Evolutionary conservation across 2,329 filamentous ascomycete species (phyloP).

Genomic region (Magnaporthales sp.): DNA sequence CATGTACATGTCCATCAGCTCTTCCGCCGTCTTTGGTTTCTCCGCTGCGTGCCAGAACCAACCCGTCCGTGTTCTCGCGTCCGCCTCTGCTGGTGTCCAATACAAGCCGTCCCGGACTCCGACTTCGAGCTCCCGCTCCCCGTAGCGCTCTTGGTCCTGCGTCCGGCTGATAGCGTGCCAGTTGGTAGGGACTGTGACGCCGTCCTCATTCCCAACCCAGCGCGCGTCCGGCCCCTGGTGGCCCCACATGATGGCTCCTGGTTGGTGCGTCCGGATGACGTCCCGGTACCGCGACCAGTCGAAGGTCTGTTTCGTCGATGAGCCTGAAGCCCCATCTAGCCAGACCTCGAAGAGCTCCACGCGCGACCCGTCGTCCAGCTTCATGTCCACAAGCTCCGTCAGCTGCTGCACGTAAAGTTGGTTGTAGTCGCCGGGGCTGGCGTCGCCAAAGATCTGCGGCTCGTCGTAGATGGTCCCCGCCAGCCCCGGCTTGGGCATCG

Average conservation of each 20-base stretch:
- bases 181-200: slow-evolving; percentile 16
- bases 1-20: slow-evolving; percentile 19
- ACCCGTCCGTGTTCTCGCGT: slow-evolving; percentile 17
- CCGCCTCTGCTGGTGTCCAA: slow-evolving; percentile 20
- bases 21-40: slow-evolving; percentile 14
- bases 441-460: slow-evolving; percentile 24
- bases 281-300: slow-evolving; percentile 20
- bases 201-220: slow-evolving; percentile 23
- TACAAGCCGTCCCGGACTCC: slow-evolving; percentile 17
- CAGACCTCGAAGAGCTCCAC: slow-evolving; percentile 20
- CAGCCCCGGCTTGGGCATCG: slow-evolving; percentile 22
- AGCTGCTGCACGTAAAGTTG: slow-evolving; percentile 19
- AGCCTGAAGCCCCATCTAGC: slow-evolving; percentile 23
- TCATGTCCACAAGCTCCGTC: slow-evolving; percentile 17
- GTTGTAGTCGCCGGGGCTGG: slow-evolving; percentile 21
- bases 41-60: slow-evolving; percentile 20
- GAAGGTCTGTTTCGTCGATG: slow-evolving; percentile 20
- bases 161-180: slow-evolving; percentile 21
- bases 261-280: slow-evolving; percentile 19
- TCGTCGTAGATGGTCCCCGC: slow-evolving; percentile 22
- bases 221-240: slow-evolving; percentile 21
- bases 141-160: slow-evolving; percentile 17
- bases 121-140: slow-evolving; percentile 14
- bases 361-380: slow-evolving; percentile 9
- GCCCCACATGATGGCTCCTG: slow-evolving; percentile 20